These are phyloP conservation scores for Trifolium fragiferum DNA, from an alignment of 306 rosid species.

Conservation along the genomic window DNA sequence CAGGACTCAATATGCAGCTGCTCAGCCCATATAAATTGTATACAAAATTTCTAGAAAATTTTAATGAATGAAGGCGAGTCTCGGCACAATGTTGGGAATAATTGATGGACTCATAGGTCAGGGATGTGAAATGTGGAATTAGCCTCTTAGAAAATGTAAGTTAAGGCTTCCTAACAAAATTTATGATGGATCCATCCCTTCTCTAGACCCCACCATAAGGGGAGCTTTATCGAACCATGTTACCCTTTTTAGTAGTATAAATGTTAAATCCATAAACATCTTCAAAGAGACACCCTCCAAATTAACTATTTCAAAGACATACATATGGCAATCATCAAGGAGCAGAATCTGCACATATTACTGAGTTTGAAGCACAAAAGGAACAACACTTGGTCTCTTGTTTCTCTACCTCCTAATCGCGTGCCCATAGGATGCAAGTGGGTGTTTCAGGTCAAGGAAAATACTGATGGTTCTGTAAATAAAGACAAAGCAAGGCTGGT, in stretches of 20 bases:
- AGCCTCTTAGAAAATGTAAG: conserved; percentile 8
- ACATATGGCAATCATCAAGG: conserved; percentile 27
- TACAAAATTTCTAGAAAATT: background rate
- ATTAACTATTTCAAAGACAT: conserved; percentile 17
- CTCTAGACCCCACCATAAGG: background rate
- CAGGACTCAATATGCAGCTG: conserved; percentile 3
- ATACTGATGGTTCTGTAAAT: no score
- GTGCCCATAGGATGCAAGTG: no score
- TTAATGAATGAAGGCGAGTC: conserved; percentile 4
- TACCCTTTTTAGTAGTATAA: conserved; percentile 3
- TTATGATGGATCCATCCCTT: background rate
- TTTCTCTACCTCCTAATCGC: no score
- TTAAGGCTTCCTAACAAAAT: background rate
- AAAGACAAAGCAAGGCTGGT: no score
- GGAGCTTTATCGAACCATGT: background rate
- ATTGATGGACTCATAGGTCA: background rate
- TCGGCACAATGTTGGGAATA: background rate
- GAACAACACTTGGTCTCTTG: no score
- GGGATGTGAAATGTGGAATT: conserved; percentile 7
- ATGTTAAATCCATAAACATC: background rate
- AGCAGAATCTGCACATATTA: conserved; percentile 9
- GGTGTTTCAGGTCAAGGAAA: no score
- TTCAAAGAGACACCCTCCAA: conserved; percentile 4
- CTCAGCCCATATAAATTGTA: conserved; percentile 21
- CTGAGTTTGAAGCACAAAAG: no score